Evolutionary conservation across 2,329 filamentous ascomycete genomes (phyloP).

Genomic region (Ascochyta fabae): DNA sequence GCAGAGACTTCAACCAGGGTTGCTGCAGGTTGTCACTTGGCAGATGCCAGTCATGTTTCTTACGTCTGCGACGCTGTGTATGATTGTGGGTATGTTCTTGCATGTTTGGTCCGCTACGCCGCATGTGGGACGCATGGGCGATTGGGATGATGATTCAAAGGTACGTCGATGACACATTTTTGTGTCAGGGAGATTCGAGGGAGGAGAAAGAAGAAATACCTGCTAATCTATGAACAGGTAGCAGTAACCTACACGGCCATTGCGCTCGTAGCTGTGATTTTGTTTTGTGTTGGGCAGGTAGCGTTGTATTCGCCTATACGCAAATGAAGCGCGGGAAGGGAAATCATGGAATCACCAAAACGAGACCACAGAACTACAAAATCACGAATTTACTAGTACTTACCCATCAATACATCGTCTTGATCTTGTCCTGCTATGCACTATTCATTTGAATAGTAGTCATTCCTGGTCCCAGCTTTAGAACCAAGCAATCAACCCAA

Average conservation of each 20-base stretch:
- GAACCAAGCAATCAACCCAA: no score
- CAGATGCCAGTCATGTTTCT: constrained; percentile 49
- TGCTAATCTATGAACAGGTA: constrained; percentile 14
- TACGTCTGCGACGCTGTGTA: constrained; percentile 41
- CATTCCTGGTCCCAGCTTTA: no score
- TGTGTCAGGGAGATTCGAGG: no score
- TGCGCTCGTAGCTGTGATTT: constrained; percentile 17
- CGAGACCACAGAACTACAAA: no score
- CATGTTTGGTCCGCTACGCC: constrained; percentile 46
- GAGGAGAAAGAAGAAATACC: neutral
- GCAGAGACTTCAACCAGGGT: constrained; percentile 26
- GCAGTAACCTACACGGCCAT: constrained; percentile 27
- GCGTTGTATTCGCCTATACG: constrained; percentile 20
- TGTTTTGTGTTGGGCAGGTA: constrained; percentile 28
- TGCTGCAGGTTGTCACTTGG: constrained; percentile 45
- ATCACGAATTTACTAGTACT: no score
- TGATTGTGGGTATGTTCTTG: constrained; percentile 48
- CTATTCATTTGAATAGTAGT: no score
- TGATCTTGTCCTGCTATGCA: no score
- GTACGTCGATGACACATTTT: neutral
- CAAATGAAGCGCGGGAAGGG: neutral
- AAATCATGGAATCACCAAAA: no score
- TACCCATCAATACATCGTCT: no score
- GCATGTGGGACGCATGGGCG: constrained; percentile 22
- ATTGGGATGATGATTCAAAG: constrained; percentile 42